phyloP scores from a whole-genome alignment of 2,329 filamentous ascomycete species.

The Phialophora chinensis region DNA sequence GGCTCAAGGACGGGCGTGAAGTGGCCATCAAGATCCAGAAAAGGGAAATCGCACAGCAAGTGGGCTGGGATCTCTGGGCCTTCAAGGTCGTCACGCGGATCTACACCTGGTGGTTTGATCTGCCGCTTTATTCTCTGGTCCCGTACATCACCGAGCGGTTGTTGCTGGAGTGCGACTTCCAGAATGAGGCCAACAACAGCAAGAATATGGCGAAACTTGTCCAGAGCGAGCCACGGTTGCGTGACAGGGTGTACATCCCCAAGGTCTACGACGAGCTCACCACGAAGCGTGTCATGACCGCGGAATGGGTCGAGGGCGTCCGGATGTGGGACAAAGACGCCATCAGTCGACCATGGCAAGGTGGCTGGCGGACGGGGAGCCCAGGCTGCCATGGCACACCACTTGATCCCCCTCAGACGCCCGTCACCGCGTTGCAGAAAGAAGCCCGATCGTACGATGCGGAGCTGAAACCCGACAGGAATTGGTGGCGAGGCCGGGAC shows the following conservation, averaged over 20 bases:
- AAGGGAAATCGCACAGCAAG: slow-evolving; percentile 86
- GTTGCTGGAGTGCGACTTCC: slow-evolving; percentile 90
- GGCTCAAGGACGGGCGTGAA: slow-evolving; percentile 82
- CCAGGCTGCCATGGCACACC: slow-evolving; percentile 74
- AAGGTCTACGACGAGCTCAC: slow-evolving; percentile 81
- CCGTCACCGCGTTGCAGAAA: slow-evolving; percentile 41
- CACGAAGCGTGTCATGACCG: slow-evolving; percentile 83
- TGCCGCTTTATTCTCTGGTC: slow-evolving; percentile 89
- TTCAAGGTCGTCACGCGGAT: slow-evolving; percentile 85
- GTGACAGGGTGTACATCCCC: slow-evolving; percentile 85
- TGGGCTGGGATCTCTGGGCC: slow-evolving; percentile 93
- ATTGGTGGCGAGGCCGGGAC: slow-evolving; percentile 74
- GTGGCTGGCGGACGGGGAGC: slow-evolving; percentile 75
- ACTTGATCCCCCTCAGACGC: slow-evolving; percentile 57
- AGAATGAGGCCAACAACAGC: slow-evolving; percentile 87
- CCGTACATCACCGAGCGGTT: slow-evolving; percentile 94
- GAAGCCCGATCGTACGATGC: slow-evolving; percentile 60
- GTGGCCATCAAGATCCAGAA: slow-evolving; percentile 98
- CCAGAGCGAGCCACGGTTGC: slow-evolving; percentile 74
- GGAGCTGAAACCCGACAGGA: slow-evolving; percentile 78
- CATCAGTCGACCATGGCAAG: slow-evolving; percentile 77
- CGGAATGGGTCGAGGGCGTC: slow-evolving; percentile 97
- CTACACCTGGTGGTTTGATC: slow-evolving; percentile 86
- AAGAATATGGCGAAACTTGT: slow-evolving; percentile 82
- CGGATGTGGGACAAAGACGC: slow-evolving; percentile 89